A percentile compares a stretch with the other conserved stretches of the same genome.
phyloP scores from a whole-genome alignment of 1,284 basidiomycete species.

The Heterobasidion occidentale region DNA sequence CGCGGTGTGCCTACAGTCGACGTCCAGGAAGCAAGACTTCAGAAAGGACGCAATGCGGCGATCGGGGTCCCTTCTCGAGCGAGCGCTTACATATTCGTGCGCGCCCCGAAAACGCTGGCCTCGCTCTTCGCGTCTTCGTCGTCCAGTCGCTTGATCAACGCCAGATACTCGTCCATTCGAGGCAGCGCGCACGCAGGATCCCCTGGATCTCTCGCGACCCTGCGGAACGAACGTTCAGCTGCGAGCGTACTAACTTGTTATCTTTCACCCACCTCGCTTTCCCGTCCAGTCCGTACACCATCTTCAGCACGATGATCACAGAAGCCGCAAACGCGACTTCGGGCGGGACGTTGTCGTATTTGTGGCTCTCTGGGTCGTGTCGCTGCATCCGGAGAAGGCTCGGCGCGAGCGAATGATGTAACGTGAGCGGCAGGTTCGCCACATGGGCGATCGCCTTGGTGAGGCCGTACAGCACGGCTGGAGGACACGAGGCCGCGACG shows the following conservation, averaged over 20 bases:
- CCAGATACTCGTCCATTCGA: conserved; percentile 41
- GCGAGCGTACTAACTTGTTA: too few species aligned
- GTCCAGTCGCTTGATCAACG: conserved; percentile 32
- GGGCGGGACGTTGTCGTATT: conserved; percentile 60
- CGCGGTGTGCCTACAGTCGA: conserved; percentile 39
- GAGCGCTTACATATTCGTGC: conserved; percentile 23
- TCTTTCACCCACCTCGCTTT: conserved; percentile 34
- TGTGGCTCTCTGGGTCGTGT: conserved; percentile 38
- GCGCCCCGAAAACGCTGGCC: conserved; percentile 26
- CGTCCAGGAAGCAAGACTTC: background rate
- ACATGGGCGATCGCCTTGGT: conserved; percentile 50
- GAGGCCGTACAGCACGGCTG: conserved; percentile 58
- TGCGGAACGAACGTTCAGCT: conserved; percentile 17
- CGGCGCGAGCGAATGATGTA: conserved; percentile 49
- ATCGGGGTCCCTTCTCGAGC: too few species aligned
- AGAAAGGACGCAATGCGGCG: too few species aligned
- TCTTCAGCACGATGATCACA: conserved; percentile 69
- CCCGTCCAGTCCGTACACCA: conserved; percentile 82
- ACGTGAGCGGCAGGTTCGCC: conserved; percentile 51
- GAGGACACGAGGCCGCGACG: background rate
- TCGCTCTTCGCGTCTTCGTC: conserved; percentile 22
- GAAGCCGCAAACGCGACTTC: conserved; percentile 66
- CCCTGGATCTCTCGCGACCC: conserved; percentile 35
- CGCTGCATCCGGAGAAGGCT: conserved; percentile 26
- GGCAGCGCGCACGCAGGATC: conserved; percentile 67